phyloP scores from a whole-genome alignment of 345 rosid genomes.

The Triadica sebifera region DNA sequence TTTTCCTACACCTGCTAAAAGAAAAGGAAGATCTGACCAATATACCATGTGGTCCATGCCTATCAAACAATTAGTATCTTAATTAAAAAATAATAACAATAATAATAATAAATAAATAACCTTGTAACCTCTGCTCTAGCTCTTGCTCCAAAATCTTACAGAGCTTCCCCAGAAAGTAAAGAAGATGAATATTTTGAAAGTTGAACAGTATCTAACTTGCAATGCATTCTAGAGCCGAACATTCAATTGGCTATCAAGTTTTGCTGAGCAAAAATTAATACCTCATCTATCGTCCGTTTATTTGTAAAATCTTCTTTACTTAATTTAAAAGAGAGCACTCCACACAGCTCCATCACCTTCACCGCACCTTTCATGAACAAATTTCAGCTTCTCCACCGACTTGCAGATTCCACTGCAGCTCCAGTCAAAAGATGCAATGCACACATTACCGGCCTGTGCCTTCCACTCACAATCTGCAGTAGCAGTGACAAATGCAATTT shows the following conservation, averaged over 20 bases:
- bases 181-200: background rate
- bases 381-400: constrained; percentile 82
- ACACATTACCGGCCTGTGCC: constrained; percentile 85
- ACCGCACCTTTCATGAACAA: constrained; percentile 77
- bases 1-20: background rate
- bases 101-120: no score
- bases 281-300: background rate
- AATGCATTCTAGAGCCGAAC: background rate
- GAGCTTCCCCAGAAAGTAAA: background rate
- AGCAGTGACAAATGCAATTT: background rate
- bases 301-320: background rate
- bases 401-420: constrained; percentile 98
- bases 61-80: background rate
- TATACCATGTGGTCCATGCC: background rate
- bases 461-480: constrained; percentile 91
- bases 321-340: constrained; percentile 44
- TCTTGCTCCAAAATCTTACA: constrained; percentile 1
- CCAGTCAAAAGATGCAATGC: constrained; percentile 95
- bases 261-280: background rate
- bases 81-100: background rate
- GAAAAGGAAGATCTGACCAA: background rate
- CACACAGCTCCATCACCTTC: constrained; percentile 92
- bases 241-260: background rate
- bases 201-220: background rate
- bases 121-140: background rate